Percentiles rank a stretch among this genome's conserved stretches.
These are phyloP conservation scores for Phoma sp. DNA, from an alignment of 2,329 filamentous ascomycete species.

Conservation along the genomic window DNA sequence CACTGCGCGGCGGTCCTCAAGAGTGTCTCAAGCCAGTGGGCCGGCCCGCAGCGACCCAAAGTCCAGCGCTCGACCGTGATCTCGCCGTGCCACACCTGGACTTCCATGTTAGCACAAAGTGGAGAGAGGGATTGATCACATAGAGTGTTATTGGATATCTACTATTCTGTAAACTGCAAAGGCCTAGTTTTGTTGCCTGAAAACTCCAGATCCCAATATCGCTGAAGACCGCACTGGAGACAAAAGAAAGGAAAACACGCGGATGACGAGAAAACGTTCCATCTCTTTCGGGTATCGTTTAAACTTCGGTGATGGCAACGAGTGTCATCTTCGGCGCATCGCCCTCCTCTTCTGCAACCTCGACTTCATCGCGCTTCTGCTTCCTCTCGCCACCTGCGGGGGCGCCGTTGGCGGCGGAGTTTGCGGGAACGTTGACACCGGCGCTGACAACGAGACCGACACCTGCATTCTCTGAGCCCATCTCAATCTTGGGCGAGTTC, in stretches of 20 bases:
- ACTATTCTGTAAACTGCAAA: neutral
- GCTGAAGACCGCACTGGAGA: conserved; percentile 10
- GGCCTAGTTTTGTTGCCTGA: conserved; percentile 1
- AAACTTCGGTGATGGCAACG: conserved; percentile 50
- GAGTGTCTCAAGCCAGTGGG: neutral
- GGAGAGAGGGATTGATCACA: neutral
- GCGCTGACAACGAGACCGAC: conserved; percentile 49
- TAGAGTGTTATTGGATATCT: conserved; percentile 9
- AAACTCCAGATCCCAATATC: conserved; percentile 10
- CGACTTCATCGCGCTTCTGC: conserved; percentile 40
- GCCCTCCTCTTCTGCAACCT: conserved; percentile 40
- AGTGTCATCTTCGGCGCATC: conserved; percentile 50
- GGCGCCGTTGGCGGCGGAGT: conserved; percentile 49
- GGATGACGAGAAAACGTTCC: neutral
- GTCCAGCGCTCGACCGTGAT: neutral
- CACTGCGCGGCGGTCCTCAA: conserved; percentile 4
- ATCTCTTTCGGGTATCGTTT: conserved; percentile 15
- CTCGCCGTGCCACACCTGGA: neutral
- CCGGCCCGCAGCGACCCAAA: conserved; percentile 10
- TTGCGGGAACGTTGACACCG: conserved; percentile 48
- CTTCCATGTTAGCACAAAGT: too few species aligned
- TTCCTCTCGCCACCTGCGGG: conserved; percentile 20
- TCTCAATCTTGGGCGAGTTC: conserved; percentile 58
- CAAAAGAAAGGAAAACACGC: conserved; percentile 7
- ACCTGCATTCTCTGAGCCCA: conserved; percentile 57